These are phyloP conservation scores for Daldinia sp. DNA, from an alignment of 2,329 filamentous ascomycete species.

Conservation along the genomic window DNA sequence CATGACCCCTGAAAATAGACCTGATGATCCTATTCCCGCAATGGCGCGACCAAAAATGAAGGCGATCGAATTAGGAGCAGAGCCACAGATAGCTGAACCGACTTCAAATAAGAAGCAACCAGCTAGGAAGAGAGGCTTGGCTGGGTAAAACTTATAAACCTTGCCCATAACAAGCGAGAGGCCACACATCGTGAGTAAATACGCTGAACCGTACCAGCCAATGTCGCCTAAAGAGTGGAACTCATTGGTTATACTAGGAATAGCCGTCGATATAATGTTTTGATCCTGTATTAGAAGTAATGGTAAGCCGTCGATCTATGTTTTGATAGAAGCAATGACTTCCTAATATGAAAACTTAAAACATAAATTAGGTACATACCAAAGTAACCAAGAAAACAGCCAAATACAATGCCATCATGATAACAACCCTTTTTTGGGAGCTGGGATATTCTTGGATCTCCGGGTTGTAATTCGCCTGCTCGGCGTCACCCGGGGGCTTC, in stretches of 20 bases:
- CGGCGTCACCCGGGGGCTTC: slow-evolving; percentile 26
- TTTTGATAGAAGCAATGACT: background rate
- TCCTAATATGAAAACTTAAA: background rate
- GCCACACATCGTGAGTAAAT: slow-evolving; percentile 45
- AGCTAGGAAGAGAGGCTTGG: slow-evolving; percentile 40
- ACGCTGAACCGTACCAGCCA: slow-evolving; percentile 50
- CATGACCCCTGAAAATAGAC: slow-evolving; percentile 50
- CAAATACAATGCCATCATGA: slow-evolving; percentile 45
- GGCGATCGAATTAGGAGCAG: slow-evolving; percentile 46
- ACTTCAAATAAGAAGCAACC: slow-evolving; percentile 40
- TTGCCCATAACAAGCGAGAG: slow-evolving; percentile 48
- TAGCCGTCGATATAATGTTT: slow-evolving; percentile 45
- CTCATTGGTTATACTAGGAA: slow-evolving; percentile 47
- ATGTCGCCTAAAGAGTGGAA: slow-evolving; percentile 47
- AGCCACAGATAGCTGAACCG: slow-evolving; percentile 49
- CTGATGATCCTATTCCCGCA: slow-evolving; percentile 55
- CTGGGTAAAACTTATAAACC: slow-evolving; percentile 45
- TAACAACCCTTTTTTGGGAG: slow-evolving; percentile 41
- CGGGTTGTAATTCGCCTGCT: slow-evolving; percentile 11
- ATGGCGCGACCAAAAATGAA: slow-evolving; percentile 55
- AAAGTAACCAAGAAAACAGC: slow-evolving; percentile 44
- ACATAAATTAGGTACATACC: slow-evolving; percentile 12
- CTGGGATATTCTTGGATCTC: slow-evolving; percentile 41
- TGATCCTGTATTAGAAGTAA: slow-evolving; percentile 22
- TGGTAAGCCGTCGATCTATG: slow-evolving; percentile 32